These are phyloP conservation scores for Hypsizygus marmoreus DNA, from an alignment of 768 basidiomycete genomes.

Conservation along the genomic window DNA sequence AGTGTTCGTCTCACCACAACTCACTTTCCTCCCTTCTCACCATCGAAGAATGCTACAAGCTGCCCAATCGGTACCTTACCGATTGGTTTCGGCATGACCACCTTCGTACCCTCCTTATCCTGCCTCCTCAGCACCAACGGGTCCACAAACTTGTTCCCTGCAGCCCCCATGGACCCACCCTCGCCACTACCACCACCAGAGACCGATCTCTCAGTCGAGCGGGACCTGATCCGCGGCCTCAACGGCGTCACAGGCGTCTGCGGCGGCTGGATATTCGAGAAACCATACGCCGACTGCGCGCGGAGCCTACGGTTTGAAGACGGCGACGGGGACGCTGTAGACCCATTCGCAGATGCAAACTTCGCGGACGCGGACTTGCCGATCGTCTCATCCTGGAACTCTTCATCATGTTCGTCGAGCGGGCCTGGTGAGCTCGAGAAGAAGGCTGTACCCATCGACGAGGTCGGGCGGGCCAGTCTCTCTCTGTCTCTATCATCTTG, in stretches of 20 bases:
- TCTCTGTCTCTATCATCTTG: no score
- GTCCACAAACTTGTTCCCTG: slow-evolving; percentile 68
- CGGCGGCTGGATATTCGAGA: slow-evolving; percentile 36
- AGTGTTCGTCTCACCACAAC: no score
- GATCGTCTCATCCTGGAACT: slow-evolving; percentile 60
- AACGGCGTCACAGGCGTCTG: slow-evolving; percentile 35
- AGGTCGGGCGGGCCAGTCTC: slow-evolving; percentile 20
- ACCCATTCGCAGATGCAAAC: slow-evolving; percentile 13
- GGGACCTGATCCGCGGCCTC: slow-evolving; percentile 37
- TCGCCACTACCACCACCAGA: slow-evolving; percentile 3
- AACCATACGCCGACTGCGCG: slow-evolving; percentile 62
- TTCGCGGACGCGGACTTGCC: slow-evolving; percentile 52
- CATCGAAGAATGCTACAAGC: slow-evolving; percentile 84
- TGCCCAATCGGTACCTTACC: slow-evolving; percentile 76
- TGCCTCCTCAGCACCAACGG: slow-evolving; percentile 72
- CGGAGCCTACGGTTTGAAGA: slow-evolving; percentile 40
- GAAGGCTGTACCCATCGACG: slow-evolving; percentile 41
- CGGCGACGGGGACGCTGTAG: slow-evolving; percentile 26
- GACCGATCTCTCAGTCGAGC: slow-evolving; percentile 37
- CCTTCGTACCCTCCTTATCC: slow-evolving; percentile 48
- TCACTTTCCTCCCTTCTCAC: slow-evolving; percentile 39
- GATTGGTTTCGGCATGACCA: slow-evolving; percentile 45
- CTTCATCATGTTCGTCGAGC: slow-evolving; percentile 29
- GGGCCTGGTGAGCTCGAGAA: slow-evolving; percentile 40
- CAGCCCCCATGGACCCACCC: slow-evolving; percentile 13